These are phyloP conservation scores for Talaromyces sp. DNA, from an alignment of 2,329 filamentous ascomycete genomes.

Conservation along the genomic window DNA sequence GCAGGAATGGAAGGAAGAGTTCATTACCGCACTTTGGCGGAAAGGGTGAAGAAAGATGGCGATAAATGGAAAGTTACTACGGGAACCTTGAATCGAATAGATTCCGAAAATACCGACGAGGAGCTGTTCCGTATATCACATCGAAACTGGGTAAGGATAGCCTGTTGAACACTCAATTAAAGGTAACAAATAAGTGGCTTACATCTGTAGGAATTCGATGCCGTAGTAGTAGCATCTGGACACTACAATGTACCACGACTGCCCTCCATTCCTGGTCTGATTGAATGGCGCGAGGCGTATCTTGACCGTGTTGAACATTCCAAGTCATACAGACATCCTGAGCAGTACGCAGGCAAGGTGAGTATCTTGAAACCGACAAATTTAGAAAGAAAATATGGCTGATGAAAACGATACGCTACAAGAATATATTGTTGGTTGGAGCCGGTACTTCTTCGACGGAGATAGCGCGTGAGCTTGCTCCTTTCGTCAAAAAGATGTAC, in stretches of 20 bases:
- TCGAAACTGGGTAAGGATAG: neutral
- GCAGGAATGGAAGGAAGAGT: neutral
- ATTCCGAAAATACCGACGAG: neutral
- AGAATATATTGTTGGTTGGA: conserved; percentile 54
- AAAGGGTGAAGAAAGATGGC: conserved; percentile 7
- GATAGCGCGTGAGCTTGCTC: conserved; percentile 51
- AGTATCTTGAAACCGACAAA: conserved; percentile 34
- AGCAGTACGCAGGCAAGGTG: conserved; percentile 53
- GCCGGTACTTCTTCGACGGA: conserved; percentile 55
- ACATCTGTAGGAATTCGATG: conserved; percentile 39
- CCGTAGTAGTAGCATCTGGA: conserved; percentile 52
- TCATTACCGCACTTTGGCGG: neutral
- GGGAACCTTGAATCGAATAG: neutral
- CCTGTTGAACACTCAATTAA: too few relatives aligned
- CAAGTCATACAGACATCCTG: conserved; percentile 48
- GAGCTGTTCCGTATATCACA: neutral
- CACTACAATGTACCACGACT: conserved; percentile 52
- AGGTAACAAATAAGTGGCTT: too few relatives aligned
- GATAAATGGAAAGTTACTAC: conserved; percentile 5
- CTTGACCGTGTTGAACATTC: conserved; percentile 49
- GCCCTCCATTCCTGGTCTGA: conserved; percentile 48
- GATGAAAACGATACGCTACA: conserved; percentile 31
- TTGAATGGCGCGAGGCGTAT: conserved; percentile 45
- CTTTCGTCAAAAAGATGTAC: conserved; percentile 44
- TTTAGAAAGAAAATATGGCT: conserved; percentile 11